Base-by-base conservation (phyloP, 352 stramenopile genomes). In the Saprolegnia diclina region DNA sequence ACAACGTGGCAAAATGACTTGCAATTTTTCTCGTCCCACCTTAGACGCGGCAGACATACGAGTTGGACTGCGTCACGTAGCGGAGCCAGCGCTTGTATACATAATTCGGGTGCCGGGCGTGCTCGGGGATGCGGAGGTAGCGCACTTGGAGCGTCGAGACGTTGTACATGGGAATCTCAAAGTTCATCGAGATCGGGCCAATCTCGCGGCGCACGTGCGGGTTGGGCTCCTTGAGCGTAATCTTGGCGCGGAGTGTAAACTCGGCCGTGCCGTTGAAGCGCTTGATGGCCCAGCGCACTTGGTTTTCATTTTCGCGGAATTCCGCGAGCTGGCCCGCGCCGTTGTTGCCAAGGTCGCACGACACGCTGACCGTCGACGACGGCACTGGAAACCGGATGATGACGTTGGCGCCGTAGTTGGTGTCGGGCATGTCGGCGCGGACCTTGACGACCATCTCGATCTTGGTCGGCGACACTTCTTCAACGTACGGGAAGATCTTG, bases 131-230 rank as follows among this genome's bases (percentile, higher is more conserved):
- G 73, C 95, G 90, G 71, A 99, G 77, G 79, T 99, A 99, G 62
- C 95, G 88, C 73, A 99, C 95, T 75, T 99, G 94, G 56, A 99
- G 81, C 78, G 95, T 97, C 61, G 94, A 99, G 45, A 98, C 98
- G 88, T 98, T 99, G 83, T 98, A 99, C 96, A 99, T 99, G 61
- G 97, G 97, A 68, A 99, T 99, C 79, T 99, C 97, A 89, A 99
- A 99, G 77, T 96, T 97, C 87, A 99, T 97, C 71, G 94, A 97
- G 67, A 99, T 94, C 35, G 97, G 97, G 13, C 96, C 96, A 73
- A 99, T 97, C 76, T 99, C 95, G 73, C 90, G 90, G 64, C 92
- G 82, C 71, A 89, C 81, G 67, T 88, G 83, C 48, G 80, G 74
- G 64, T 82, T 93, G 40, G 80, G 85, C 67, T 88, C 79, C 29